These are phyloP conservation scores for Schwanniomyces polymorphus DNA, from an alignment of 805 yeast genomes.

Conservation along the genomic window DNA sequence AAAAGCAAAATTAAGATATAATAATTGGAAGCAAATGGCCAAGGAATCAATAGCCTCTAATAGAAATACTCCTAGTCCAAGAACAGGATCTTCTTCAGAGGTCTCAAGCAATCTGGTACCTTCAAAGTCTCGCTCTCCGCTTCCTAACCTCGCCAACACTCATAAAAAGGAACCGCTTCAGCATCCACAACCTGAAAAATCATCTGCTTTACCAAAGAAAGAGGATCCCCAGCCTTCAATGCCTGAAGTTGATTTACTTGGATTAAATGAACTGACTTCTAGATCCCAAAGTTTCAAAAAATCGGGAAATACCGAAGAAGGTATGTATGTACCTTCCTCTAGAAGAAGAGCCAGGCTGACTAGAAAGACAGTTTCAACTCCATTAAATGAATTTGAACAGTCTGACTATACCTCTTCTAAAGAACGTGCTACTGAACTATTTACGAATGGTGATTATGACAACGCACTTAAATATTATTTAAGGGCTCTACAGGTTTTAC, in stretches of 20 bases:
- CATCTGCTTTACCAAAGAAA: too few species aligned
- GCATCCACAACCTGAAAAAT: too few species aligned
- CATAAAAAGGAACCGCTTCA: too few species aligned
- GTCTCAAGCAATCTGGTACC: background rate
- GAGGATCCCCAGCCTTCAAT: slow-evolving; percentile 3
- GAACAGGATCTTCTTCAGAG: background rate
- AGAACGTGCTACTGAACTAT: slow-evolving; percentile 59
- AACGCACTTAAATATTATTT: slow-evolving; percentile 63
- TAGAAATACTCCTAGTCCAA: slow-evolving; percentile 3
- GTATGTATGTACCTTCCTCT: slow-evolving; percentile 20
- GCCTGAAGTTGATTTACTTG: slow-evolving; percentile 27
- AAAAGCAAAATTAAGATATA: slow-evolving; percentile 24
- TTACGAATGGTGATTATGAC: slow-evolving; percentile 80
- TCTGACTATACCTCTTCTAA: slow-evolving; percentile 49
- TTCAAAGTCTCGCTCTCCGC: background rate
- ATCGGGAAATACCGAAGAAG: slow-evolving; percentile 11
- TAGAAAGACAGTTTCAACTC: slow-evolving; percentile 10
- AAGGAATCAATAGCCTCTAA: slow-evolving; percentile 7
- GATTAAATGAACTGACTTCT: slow-evolving; percentile 13
- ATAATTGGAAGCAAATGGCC: slow-evolving; percentile 13
- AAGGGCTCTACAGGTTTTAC: slow-evolving; percentile 50
- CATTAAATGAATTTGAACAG: slow-evolving; percentile 39
- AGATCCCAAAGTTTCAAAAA: slow-evolving; percentile 27
- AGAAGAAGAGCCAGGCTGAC: slow-evolving; percentile 17
- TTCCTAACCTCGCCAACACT: background rate